Percentiles rank a stretch among this genome's conserved stretches.
Evolutionary conservation across 2,329 filamentous ascomycete species (phyloP).

Genomic region (Pleochaeta shiraiana): DNA sequence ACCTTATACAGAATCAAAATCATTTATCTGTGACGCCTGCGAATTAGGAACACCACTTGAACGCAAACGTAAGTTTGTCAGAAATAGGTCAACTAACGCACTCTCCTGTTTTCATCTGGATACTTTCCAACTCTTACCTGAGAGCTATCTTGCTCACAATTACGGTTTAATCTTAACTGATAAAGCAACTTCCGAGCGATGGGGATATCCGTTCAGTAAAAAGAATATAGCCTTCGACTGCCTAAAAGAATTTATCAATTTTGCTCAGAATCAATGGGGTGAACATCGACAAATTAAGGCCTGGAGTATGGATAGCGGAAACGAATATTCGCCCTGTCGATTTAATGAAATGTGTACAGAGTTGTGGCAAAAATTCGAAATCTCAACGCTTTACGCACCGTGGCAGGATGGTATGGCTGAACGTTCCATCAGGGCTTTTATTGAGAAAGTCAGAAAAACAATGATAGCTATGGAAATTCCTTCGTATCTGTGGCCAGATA

Average conservation of each 20-base stretch:
- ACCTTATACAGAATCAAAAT: no score
- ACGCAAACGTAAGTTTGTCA: background rate
- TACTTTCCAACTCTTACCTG: background rate
- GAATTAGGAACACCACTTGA: background rate
- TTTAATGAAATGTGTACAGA: constrained; percentile 2
- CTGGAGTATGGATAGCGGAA: background rate
- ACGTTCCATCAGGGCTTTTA: background rate
- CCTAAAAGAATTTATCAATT: background rate
- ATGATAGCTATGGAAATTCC: constrained; percentile 4
- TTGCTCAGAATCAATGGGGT: background rate
- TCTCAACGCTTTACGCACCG: background rate
- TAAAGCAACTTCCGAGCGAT: background rate
- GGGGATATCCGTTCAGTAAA: background rate
- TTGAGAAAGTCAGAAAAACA: background rate
- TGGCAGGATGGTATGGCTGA: constrained; percentile 2
- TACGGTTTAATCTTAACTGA: background rate
- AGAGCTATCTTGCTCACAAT: background rate
- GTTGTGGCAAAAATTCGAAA: constrained; percentile 1
- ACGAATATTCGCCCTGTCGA: background rate
- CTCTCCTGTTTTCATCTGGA: background rate
- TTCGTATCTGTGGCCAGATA: background rate
- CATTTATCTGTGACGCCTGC: background rate
- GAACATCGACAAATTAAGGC: background rate
- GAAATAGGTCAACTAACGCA: background rate
- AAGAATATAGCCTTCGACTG: constrained; percentile 1